phyloP scores from a whole-genome alignment of 1,139 yeast genomes.

The Protomyces pachydermus region DNA sequence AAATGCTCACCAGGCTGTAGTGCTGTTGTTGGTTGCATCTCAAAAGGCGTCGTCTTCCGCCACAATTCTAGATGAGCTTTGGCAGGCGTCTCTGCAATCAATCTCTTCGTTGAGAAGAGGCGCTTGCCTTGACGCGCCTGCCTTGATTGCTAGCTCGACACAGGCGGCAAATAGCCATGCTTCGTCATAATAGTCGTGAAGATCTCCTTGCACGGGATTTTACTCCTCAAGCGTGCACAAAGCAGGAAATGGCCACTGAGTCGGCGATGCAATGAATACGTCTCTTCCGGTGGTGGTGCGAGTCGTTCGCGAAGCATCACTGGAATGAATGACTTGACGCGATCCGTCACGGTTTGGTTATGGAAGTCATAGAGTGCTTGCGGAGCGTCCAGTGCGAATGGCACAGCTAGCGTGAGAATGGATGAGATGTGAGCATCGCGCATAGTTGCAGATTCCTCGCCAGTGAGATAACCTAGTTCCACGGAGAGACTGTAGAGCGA shows the following conservation, averaged over 20 bases:
- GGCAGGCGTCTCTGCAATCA: background rate
- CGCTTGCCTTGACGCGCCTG: background rate
- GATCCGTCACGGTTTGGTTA: slow-evolving; percentile 84
- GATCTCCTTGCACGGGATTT: slow-evolving; percentile 73
- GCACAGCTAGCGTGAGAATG: slow-evolving; percentile 86
- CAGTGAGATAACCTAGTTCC: slow-evolving; percentile 83
- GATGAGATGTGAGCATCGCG: slow-evolving; percentile 88
- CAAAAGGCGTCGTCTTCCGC: background rate
- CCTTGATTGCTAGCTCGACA: background rate
- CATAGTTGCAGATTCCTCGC: slow-evolving; percentile 58
- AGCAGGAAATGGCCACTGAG: slow-evolving; percentile 88
- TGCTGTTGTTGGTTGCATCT: background rate
- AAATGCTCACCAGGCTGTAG: slow-evolving; percentile 16
- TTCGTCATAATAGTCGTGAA: slow-evolving; percentile 63
- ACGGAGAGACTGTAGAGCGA: slow-evolving; percentile 61
- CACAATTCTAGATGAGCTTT: background rate
- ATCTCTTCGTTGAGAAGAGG: background rate
- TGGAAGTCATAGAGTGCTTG: slow-evolving; percentile 57
- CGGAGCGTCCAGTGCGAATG: slow-evolving; percentile 55
- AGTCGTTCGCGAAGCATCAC: slow-evolving; percentile 86
- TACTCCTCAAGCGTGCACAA: slow-evolving; percentile 79
- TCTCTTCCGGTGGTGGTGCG: slow-evolving; percentile 97
- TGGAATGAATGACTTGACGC: slow-evolving; percentile 79
- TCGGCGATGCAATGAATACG: slow-evolving; percentile 89
- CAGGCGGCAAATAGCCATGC: slow-evolving; percentile 6